A percentile compares a stretch with the other conserved stretches of the same genome.
These are phyloP conservation scores for Geotrichum restrictum DNA, from an alignment of 1,139 yeast species.

Conservation along the genomic window DNA sequence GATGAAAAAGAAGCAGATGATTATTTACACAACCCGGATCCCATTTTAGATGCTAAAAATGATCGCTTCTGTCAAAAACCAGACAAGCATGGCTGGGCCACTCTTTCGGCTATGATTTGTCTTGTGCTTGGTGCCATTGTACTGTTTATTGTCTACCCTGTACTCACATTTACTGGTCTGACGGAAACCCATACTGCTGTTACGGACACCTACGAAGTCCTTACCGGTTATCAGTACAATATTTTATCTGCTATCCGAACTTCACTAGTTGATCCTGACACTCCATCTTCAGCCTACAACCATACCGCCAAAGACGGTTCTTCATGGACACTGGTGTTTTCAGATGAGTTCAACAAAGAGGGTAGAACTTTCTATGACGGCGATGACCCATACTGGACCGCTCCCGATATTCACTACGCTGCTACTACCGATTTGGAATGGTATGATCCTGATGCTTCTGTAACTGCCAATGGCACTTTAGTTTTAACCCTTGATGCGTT, in stretches of 20 bases:
- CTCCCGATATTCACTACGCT: conserved; percentile 69
- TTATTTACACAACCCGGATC: conserved; percentile 88
- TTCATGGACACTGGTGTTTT: conserved; percentile 67
- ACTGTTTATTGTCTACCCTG: conserved; percentile 69
- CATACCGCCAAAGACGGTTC: conserved; percentile 52
- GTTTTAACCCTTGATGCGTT: conserved; percentile 66
- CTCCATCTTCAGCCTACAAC: conserved; percentile 55
- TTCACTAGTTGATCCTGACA: conserved; percentile 68
- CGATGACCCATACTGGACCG: conserved; percentile 81
- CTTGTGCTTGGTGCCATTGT: conserved; percentile 59
- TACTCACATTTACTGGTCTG: conserved; percentile 68
- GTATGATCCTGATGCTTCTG: conserved; percentile 80
- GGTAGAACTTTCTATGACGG: conserved; percentile 81
- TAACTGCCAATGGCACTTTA: conserved; percentile 65
- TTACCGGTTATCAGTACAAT: conserved; percentile 61
- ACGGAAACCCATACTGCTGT: conserved; percentile 29
- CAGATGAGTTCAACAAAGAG: conserved; percentile 81
- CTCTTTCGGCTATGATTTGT: conserved; percentile 50
- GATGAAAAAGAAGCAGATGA: conserved; percentile 93
- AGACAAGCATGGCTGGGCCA: conserved; percentile 40
- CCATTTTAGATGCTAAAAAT: conserved; percentile 75
- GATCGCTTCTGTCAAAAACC: conserved; percentile 58
- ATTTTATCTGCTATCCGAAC: conserved; percentile 59
- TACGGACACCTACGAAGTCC: conserved; percentile 37
- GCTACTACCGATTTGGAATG: conserved; percentile 83